These are phyloP conservation scores for Syzygium malaccense DNA, from an alignment of 441 rosid genomes.

Conservation along the genomic window DNA sequence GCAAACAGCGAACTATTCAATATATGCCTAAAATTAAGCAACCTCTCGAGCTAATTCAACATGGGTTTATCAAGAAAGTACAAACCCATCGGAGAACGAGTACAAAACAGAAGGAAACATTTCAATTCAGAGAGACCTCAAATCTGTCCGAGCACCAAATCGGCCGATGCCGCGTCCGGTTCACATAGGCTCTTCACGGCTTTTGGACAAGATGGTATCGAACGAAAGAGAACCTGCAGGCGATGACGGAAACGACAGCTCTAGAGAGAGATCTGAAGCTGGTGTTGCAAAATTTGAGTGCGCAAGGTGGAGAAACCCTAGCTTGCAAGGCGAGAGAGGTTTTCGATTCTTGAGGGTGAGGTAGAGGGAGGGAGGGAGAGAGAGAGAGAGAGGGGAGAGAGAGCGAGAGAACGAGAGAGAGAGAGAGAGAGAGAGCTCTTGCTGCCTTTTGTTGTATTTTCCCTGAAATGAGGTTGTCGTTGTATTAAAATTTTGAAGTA, in stretches of 20 bases:
- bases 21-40: neutral
- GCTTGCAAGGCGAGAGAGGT: neutral
- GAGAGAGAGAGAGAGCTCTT: neutral
- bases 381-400: neutral
- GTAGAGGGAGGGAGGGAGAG: neutral
- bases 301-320: slow-evolving; percentile 2
- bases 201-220: neutral
- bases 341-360: neutral
- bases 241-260: neutral
- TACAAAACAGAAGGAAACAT: neutral
- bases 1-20: neutral
- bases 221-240: neutral
- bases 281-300: neutral
- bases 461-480: neutral
- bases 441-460: neutral
- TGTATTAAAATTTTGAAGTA: neutral
- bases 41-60: neutral
- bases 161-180: neutral
- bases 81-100: neutral
- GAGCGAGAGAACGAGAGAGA: neutral
- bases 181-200: neutral
- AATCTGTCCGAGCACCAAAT: neutral
- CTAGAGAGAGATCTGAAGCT: neutral
- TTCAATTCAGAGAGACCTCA: neutral
- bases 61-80: neutral